A percentile compares a stretch with the other conserved stretches of the same genome.
These are phyloP conservation scores for Canna indica DNA, from an alignment of 176 grass and related monocot genomes.

Conservation along the genomic window DNA sequence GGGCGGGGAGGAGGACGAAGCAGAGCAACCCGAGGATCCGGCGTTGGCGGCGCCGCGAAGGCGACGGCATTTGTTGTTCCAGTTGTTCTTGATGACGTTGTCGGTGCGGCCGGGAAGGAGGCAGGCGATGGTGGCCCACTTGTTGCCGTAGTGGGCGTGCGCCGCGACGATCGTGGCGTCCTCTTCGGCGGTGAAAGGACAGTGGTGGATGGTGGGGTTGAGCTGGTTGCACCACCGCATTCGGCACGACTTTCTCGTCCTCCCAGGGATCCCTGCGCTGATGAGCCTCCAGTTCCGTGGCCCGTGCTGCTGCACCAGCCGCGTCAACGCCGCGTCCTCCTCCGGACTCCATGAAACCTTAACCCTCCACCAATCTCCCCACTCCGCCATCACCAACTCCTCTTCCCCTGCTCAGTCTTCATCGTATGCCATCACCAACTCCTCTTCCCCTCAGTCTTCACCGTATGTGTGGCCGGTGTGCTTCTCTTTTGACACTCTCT, in stretches of 20 bases:
- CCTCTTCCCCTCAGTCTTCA: too few species aligned
- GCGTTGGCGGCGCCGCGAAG: neutral
- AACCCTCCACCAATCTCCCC: neutral
- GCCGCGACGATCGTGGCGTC: conserved; percentile 23
- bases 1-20: neutral
- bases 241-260: conserved; percentile 40
- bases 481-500: too few species aligned
- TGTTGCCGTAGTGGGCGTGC: conserved; percentile 40
- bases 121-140: conserved; percentile 64
- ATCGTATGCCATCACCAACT: neutral
- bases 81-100: too few species aligned
- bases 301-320: conserved; percentile 35
- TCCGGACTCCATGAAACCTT: conserved; percentile 14
- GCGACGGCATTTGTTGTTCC: too few species aligned
- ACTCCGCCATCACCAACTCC: too few species aligned
- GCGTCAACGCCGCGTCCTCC: too few species aligned
- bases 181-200: conserved; percentile 28
- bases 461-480: too few species aligned
- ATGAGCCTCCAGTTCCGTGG: conserved; percentile 39
- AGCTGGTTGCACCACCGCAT: conserved; percentile 51
- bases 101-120: conserved; percentile 57
- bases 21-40: neutral
- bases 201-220: conserved; percentile 23
- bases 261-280: conserved; percentile 12
- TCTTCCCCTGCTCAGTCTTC: too few species aligned